Percentiles rank a stretch among this genome's conserved stretches.
phyloP scores from a whole-genome alignment of 2,329 filamentous ascomycete genomes.

The Ceratocystis colombiana region DNA sequence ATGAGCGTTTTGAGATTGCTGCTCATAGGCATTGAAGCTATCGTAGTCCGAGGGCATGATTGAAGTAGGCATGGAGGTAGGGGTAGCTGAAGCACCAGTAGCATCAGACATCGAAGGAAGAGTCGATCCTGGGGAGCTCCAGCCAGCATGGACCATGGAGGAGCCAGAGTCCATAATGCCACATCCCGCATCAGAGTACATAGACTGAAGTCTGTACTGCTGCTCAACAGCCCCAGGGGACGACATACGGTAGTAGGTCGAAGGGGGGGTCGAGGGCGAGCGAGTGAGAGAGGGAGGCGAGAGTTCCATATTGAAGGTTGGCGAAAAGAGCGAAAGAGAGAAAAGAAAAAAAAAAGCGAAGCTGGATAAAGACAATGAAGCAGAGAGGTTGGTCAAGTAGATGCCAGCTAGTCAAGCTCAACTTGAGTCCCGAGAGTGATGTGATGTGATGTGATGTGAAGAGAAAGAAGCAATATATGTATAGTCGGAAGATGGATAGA shows the following conservation, averaged over 20 bases:
- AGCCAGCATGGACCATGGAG: slow-evolving; percentile 37
- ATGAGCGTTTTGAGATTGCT: slow-evolving; percentile 38
- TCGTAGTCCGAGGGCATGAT: slow-evolving; percentile 42
- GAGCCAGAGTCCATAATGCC: slow-evolving; percentile 35
- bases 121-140: slow-evolving; percentile 36
- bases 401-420: slow-evolving; percentile 13
- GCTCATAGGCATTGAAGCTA: slow-evolving; percentile 35
- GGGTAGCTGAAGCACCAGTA: slow-evolving; percentile 35
- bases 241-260: slow-evolving; percentile 40
- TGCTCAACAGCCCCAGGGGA: slow-evolving; percentile 38
- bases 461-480: background rate
- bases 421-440: background rate
- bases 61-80: slow-evolving; percentile 38
- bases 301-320: slow-evolving; percentile 26
- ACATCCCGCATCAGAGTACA: slow-evolving; percentile 33
- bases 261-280: slow-evolving; percentile 27
- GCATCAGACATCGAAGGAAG: slow-evolving; percentile 34
- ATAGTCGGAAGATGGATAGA: background rate
- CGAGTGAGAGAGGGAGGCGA: slow-evolving; percentile 28
- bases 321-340: background rate
- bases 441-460: background rate
- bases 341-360: background rate
- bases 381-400: slow-evolving; percentile 20
- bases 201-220: slow-evolving; percentile 34
- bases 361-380: slow-evolving; percentile 16